Evolutionary conservation across 768 basidiomycete species (phyloP).

Genomic region (Tylopilus sp.): DNA sequence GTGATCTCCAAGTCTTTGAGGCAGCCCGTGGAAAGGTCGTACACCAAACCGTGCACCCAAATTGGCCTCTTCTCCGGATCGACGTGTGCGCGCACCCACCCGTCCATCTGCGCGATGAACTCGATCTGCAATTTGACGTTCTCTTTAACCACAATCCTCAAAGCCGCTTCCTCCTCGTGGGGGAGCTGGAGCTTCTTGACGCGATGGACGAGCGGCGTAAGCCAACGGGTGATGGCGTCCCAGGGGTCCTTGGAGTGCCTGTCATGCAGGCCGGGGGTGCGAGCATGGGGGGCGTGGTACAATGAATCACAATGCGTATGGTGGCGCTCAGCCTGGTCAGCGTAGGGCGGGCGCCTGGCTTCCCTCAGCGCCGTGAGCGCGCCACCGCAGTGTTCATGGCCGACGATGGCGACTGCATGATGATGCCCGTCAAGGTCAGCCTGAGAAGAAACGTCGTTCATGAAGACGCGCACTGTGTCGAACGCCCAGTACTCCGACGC

Average conservation of each 20-base stretch:
- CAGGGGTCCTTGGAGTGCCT: conserved; percentile 28
- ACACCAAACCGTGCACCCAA: conserved; percentile 74
- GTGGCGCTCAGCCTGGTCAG: background rate
- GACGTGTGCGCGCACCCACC: background rate
- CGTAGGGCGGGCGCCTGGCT: background rate
- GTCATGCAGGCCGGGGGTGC: conserved; percentile 8
- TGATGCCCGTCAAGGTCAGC: background rate
- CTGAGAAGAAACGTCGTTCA: conserved; percentile 7
- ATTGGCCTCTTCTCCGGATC: conserved; percentile 39
- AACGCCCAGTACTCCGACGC: conserved; percentile 61
- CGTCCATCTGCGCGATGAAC: background rate
- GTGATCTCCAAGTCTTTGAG: conserved; percentile 56
- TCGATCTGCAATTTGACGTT: conserved; percentile 49
- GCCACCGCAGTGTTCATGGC: conserved; percentile 82
- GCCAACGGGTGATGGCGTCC: conserved; percentile 64
- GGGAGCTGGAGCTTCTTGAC: conserved; percentile 41
- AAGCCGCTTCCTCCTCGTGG: conserved; percentile 25
- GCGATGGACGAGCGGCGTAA: conserved; percentile 61
- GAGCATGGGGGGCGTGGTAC: conserved; percentile 22
- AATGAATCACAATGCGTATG: conserved; percentile 16
- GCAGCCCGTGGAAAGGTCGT: conserved; percentile 56
- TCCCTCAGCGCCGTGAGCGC: conserved; percentile 40
- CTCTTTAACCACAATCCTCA: conserved; percentile 42
- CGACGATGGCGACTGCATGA: conserved; percentile 66
- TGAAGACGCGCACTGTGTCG: conserved; percentile 61